Evolutionary conservation across 2,329 filamentous ascomycete genomes (phyloP).

Genomic region (Apiospora hydei): DNA sequence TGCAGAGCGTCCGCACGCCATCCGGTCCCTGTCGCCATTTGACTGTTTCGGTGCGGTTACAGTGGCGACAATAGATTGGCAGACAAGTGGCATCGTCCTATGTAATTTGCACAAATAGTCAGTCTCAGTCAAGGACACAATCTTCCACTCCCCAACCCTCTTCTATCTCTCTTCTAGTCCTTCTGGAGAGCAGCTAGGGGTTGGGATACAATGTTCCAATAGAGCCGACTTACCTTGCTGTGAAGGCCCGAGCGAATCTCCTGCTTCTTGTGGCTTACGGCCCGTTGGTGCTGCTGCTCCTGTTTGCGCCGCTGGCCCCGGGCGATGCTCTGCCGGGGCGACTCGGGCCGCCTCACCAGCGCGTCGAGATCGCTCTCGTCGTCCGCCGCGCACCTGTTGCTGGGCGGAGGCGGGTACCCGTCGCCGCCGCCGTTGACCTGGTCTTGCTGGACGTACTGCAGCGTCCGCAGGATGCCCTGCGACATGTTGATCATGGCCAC

Average conservation of each 20-base stretch:
- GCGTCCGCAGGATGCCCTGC: conserved; percentile 6
- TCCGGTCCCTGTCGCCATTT: conserved; percentile 14
- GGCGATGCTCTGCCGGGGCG: not conserved
- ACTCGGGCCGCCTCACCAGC: not conserved
- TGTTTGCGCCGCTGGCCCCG: not conserved
- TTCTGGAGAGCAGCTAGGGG: too few relatives aligned
- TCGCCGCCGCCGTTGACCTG: too few relatives aligned
- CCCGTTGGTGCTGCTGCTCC: not conserved
- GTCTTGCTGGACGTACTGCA: not conserved
- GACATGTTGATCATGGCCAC: conserved; percentile 22
- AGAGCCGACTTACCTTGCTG: too few relatives aligned
- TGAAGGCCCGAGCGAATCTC: too few relatives aligned
- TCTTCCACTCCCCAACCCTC: too few relatives aligned
- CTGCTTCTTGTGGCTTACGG: not conserved
- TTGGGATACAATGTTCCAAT: too few relatives aligned
- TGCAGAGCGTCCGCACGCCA: conserved; percentile 4
- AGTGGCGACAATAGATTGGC: not conserved
- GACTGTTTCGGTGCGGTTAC: not conserved
- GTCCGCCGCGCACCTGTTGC: not conserved
- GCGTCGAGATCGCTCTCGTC: not conserved
- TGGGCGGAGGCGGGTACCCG: not conserved
- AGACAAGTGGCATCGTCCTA: too few relatives aligned
- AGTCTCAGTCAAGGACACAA: too few relatives aligned
- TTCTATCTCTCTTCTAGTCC: too few relatives aligned
- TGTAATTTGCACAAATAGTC: too few relatives aligned